Base-by-base conservation (phyloP, 2,329 filamentous ascomycete species). In the Penicillium sp. region DNA sequence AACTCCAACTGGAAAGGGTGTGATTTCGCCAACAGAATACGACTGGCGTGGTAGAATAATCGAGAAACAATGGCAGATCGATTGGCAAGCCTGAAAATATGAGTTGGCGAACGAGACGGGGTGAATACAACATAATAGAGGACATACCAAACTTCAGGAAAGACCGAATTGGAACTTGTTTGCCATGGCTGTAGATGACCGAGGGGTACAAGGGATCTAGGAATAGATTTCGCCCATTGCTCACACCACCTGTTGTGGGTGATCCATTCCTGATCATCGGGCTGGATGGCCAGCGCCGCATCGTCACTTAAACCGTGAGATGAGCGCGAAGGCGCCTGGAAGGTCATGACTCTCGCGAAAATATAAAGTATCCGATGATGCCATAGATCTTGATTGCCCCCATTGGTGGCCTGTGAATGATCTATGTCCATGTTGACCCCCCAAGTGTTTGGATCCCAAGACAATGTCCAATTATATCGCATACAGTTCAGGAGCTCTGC, bases 401-500 rank as follows among this genome's bases (percentile, higher is more conserved):
- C 67, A 39, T 71, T 57, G n/a, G 58, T 76, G 55, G 84, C 78
- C 5, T 80, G 80, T 44, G 82, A 79, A 8, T 80, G 78, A 7
- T 77, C 76, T 66, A 94, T 88, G 65, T 89, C 83, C 81, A 94
- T 86, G 66, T 96, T 87, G 19, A 97, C 80, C 1, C 89, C 90
- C 92, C 93, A 97, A 11, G 90, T 85, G 65, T 96, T 91, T 0
- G 92, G 92, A 53, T 96, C 87, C 91, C 92, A 96, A 0, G 90
- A 87, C 13, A 91, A 85, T 63, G 87, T 84, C 89, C 90, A 96
- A 70, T 93, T 92, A 74, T 91, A 91, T 63, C 91, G 88, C 16
- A 97, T 79, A 72, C 92, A 96, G 61, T 86, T 91, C 29, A 97
- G 79, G n/a, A 97, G 80, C 71, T 97, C 93, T 82, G 96, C 89